These are phyloP conservation scores for Teunomyces lycoperdinae DNA, from an alignment of 805 yeast genomes.

Conservation along the genomic window DNA sequence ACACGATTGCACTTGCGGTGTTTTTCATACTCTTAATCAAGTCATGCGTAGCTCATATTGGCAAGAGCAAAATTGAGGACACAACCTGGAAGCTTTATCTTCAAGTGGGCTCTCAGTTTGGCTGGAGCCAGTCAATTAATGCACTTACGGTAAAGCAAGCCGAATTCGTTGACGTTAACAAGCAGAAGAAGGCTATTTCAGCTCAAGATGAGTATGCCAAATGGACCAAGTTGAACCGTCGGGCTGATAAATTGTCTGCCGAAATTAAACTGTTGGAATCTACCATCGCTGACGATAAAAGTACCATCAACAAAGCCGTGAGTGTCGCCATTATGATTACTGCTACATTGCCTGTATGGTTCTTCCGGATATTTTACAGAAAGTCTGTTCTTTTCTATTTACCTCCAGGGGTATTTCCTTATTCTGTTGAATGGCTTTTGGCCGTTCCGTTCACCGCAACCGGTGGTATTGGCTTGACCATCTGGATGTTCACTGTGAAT, in stretches of 20 bases:
- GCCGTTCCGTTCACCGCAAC: conserved; percentile 63
- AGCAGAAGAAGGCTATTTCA: conserved; percentile 57
- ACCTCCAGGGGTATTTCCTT: conserved; percentile 58
- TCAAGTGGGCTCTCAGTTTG: conserved; percentile 28
- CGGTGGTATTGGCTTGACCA: conserved; percentile 60
- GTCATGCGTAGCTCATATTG: conserved; percentile 34
- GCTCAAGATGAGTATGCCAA: conserved; percentile 94
- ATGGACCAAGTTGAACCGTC: conserved; percentile 91
- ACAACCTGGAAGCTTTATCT: conserved; percentile 39
- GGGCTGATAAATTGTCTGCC: conserved; percentile 52
- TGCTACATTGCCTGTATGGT: conserved; percentile 48
- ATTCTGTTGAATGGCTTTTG: conserved; percentile 50
- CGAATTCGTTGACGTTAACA: conserved; percentile 47
- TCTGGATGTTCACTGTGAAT: conserved; percentile 50
- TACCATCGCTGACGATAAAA: conserved; percentile 34
- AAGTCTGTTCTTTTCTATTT: conserved; percentile 55
- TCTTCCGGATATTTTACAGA: conserved; percentile 51
- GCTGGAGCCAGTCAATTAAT: conserved; percentile 26
- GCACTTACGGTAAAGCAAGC: conserved; percentile 26
- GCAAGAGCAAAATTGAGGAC: conserved; percentile 31
- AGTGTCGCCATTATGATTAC: conserved; percentile 31
- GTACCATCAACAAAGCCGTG: conserved; percentile 30
- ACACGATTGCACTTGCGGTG: conserved; percentile 30
- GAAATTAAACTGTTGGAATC: conserved; percentile 47
- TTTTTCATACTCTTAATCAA: conserved; percentile 36